A percentile compares a stretch with the other conserved stretches of the same genome.
Conservation (phyloP, 1,139 yeast species). For the Saccharomycopsis hybrid region DNA sequence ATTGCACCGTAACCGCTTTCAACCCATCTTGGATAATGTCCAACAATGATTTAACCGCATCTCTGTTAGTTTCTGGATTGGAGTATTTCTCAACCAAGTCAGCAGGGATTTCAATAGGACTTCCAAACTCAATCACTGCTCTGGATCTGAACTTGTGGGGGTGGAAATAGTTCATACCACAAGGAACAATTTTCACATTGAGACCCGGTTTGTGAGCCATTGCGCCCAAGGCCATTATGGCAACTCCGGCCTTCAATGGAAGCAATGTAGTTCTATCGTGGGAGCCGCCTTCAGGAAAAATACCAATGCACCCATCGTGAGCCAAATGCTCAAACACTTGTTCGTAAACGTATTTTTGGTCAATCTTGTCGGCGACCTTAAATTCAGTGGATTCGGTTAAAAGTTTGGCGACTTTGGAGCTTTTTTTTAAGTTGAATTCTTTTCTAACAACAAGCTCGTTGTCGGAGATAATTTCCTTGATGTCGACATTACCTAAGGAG, state of each 20-base stretch:
- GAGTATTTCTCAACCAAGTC: slow-evolving; percentile 61
- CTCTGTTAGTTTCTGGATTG: slow-evolving; percentile 58
- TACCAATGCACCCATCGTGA: slow-evolving; percentile 81
- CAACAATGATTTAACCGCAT: slow-evolving; percentile 66
- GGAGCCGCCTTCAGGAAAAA: slow-evolving; percentile 96
- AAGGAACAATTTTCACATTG: slow-evolving; percentile 82
- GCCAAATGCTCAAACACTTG: slow-evolving; percentile 77
- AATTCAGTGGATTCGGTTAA: slow-evolving; percentile 50
- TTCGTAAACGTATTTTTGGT: slow-evolving; percentile 77
- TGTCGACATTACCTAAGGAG: slow-evolving; percentile 71
- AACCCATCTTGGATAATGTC: slow-evolving; percentile 69
- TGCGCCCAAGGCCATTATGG: slow-evolving; percentile 95
- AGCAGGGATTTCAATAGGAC: slow-evolving; percentile 66
- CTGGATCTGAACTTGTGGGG: slow-evolving; percentile 92
- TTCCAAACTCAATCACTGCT: slow-evolving; percentile 92
- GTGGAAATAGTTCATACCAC: slow-evolving; percentile 96
- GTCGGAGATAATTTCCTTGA: slow-evolving; percentile 64
- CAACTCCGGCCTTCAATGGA: slow-evolving; percentile 95
- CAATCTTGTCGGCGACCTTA: slow-evolving; percentile 75
- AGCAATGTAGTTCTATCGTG: slow-evolving; percentile 88
- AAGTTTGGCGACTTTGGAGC: slow-evolving; percentile 36
- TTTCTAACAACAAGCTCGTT: slow-evolving; percentile 64
- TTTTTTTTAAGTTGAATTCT: slow-evolving; percentile 60
- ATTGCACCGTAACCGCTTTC: slow-evolving; percentile 83
- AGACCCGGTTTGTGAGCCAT: slow-evolving; percentile 65